phyloP scores from a whole-genome alignment of 2,329 filamentous ascomycete species.

The Alternaria metachromatica region DNA sequence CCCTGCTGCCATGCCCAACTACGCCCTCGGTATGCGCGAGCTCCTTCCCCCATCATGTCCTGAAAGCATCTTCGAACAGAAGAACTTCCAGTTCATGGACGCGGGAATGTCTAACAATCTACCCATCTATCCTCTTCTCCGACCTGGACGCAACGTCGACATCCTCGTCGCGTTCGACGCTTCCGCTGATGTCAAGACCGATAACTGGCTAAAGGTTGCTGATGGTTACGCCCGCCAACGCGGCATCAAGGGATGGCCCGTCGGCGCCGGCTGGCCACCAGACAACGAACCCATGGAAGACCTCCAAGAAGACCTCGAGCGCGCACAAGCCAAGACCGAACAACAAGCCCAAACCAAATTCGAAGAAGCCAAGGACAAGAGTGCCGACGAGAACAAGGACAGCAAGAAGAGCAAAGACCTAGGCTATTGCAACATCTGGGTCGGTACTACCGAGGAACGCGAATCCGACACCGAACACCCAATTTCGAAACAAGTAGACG shows the following conservation, averaged over 20 bases:
- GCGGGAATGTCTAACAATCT: slow-evolving; percentile 99
- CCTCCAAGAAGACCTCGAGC: slow-evolving; percentile 69
- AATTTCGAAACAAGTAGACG: slow-evolving; percentile 63
- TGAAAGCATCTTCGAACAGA: slow-evolving; percentile 71
- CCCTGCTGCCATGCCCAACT: slow-evolving; percentile 90
- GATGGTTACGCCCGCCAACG: slow-evolving; percentile 92
- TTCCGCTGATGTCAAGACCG: slow-evolving; percentile 87
- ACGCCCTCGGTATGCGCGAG: slow-evolving; percentile 78
- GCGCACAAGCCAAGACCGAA: slow-evolving; percentile 67
- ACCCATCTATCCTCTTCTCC: slow-evolving; percentile 90
- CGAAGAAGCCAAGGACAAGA: slow-evolving; percentile 58
- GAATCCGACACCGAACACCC: slow-evolving; percentile 62
- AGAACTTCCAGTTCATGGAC: slow-evolving; percentile 79
- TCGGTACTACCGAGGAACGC: slow-evolving; percentile 81
- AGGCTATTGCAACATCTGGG: slow-evolving; percentile 94
- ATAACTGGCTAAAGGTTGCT: slow-evolving; percentile 94
- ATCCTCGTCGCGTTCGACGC: slow-evolving; percentile 93
- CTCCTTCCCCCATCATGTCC: slow-evolving; percentile 79
- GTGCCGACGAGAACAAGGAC: slow-evolving; percentile 36
- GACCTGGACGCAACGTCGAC: slow-evolving; percentile 87
- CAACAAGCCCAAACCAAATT: slow-evolving; percentile 70
- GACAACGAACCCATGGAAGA: slow-evolving; percentile 63
- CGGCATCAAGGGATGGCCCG: slow-evolving; percentile 90
- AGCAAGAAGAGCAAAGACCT: slow-evolving; percentile 60
- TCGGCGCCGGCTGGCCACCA: slow-evolving; percentile 93